A percentile compares a stretch with the other conserved stretches of the same genome.
Conservation (phyloP, 768 basidiomycete genomes). For the Trametes sanguinea region DNA sequence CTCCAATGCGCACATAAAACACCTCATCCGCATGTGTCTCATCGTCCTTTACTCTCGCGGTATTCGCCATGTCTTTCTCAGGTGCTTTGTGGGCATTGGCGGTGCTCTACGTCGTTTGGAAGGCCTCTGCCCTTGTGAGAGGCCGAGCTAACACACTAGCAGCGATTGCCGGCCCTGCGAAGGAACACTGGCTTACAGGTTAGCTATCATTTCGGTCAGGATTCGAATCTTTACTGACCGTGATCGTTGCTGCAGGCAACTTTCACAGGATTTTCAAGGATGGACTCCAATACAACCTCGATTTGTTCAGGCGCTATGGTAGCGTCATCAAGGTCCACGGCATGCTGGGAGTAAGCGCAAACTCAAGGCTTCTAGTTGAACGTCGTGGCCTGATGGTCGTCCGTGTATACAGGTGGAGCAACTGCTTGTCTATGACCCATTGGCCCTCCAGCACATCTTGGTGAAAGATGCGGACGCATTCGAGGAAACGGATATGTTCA, state of each 20-base stretch:
- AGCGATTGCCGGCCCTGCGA: conserved; percentile 33
- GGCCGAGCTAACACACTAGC: background rate
- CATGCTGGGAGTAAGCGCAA: conserved; percentile 35
- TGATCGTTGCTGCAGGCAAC: too few relatives aligned
- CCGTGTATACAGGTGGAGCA: conserved; percentile 8
- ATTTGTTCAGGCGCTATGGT: conserved; percentile 35
- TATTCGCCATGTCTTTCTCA: background rate
- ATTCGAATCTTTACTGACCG: too few relatives aligned
- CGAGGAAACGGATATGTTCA: conserved; percentile 22
- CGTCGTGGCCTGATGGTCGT: background rate
- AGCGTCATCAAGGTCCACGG: conserved; percentile 38
- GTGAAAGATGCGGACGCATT: conserved; percentile 25
- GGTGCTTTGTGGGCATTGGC: background rate
- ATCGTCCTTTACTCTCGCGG: too few relatives aligned
- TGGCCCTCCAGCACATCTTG: conserved; percentile 24
- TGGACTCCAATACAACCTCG: conserved; percentile 35
- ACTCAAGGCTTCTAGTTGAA: background rate
- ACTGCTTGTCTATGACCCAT: conserved; percentile 27
- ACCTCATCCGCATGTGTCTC: too few relatives aligned
- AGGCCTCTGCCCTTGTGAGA: background rate
- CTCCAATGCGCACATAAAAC: too few relatives aligned
- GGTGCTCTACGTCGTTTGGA: background rate
- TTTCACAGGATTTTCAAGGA: conserved; percentile 33
- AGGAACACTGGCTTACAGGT: conserved; percentile 41
- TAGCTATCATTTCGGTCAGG: background rate